Percentiles rank a stretch among this genome's conserved stretches.
phyloP scores from a whole-genome alignment of 179 eudicot species.

The Beta macrorhiza region DNA sequence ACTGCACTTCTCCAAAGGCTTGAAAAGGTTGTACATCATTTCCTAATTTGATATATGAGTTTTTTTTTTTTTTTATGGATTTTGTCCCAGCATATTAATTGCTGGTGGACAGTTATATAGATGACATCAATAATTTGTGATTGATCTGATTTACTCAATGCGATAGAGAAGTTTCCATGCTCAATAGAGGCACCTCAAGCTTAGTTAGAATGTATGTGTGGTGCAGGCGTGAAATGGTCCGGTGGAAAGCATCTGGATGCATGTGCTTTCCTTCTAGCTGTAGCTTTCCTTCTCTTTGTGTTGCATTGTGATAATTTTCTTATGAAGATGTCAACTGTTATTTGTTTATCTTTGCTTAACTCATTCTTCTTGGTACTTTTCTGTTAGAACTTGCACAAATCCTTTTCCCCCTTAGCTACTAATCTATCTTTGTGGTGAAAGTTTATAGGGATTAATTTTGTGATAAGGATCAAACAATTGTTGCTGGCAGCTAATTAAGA shows the following conservation, averaged over 20 bases:
- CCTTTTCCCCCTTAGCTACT: not conserved
- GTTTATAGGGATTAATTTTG: not conserved
- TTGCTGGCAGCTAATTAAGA: not conserved
- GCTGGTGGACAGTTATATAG: not conserved
- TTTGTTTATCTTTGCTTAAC: not conserved
- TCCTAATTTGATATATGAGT: not conserved
- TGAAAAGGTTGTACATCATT: constrained; percentile 62
- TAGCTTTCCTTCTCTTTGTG: not conserved
- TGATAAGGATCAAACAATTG: not conserved
- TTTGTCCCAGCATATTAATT: not conserved
- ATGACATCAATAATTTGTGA: not conserved
- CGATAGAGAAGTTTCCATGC: not conserved
- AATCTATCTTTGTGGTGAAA: not conserved
- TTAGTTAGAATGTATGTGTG: not conserved
- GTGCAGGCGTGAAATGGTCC: not conserved
- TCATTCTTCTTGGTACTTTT: not conserved
- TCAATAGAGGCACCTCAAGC: not conserved
- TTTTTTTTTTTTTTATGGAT: not conserved
- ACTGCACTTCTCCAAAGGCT: constrained; percentile 93
- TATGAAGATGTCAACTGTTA: not conserved
- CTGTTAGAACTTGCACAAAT: not conserved
- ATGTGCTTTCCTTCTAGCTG: not conserved
- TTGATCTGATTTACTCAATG: not conserved
- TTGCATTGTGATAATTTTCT: not conserved
- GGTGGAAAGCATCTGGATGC: not conserved